Base-by-base conservation (phyloP, 208 protist genomes). In the Trypanosoma rangeli region DNA sequence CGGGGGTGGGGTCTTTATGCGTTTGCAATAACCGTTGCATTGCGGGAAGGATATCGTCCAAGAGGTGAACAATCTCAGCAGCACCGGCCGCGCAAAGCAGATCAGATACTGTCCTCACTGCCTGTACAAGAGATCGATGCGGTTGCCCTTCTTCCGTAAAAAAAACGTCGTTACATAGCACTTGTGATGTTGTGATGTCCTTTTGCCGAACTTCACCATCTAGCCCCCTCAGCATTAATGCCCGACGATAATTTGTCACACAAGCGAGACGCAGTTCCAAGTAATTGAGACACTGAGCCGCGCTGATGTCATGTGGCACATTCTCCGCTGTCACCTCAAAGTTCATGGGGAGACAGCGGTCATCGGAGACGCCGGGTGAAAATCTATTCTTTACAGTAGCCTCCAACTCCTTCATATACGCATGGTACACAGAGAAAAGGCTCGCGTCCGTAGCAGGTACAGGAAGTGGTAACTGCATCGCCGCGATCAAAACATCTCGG, bases 231-330 rank as follows among this genome's bases (percentile, higher is more conserved):
- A 54, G 4, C 4, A 64, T 18, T 15, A 77, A n/a, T 13, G 72
- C 64, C 24, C 64, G 64, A 62, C 59, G 64, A 50, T 79, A 79
- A 26, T 60, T 73, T n/a, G 26, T 22, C 22, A 79, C 62, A 52
- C 74, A 79, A 46, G 60, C 53, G 37, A 74, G 49, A n/a, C 58
- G 75, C 16, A 82, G 55, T 54, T 85, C 77, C 16, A 89, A 33
- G 62, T 82, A 94, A 76, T 87, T 81, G 3, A 94, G 79, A 53
- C 83, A 91, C 66, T 91, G 85, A 1, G 84, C 80, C 0, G 87
- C 84, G 3, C 78, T 86, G 9, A 82, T 53, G 55, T 67, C 53
- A 52, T 33, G 61, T 22, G 82, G 74, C 24, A 78, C 55, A 58
- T 64, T 55, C 20, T 68, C 58, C 5, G 22, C 22, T 31, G 42